phyloP scores from a whole-genome alignment of 352 stramenopile genomes.

The Globisporangium canariense region DNA sequence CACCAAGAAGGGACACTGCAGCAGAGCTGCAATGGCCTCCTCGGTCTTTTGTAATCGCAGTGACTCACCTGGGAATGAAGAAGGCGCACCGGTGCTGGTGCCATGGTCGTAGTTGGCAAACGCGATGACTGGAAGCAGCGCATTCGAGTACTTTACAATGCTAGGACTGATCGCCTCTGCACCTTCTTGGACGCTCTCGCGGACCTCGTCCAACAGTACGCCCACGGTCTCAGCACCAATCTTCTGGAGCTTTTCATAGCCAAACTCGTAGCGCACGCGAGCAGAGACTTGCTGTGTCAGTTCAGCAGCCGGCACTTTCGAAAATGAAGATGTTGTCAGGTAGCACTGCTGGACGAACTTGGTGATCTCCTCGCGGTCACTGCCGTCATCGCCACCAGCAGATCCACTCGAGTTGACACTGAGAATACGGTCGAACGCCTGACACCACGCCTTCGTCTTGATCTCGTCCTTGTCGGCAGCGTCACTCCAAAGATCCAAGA shows the following conservation, averaged over 20 bases:
- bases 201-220: constrained; percentile 16
- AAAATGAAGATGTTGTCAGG: not conserved
- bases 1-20: constrained; percentile 56
- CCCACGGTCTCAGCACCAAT: constrained; percentile 5
- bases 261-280: constrained; percentile 14
- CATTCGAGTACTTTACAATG: constrained; percentile 41
- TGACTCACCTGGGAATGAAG: constrained; percentile 45
- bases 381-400: not conserved
- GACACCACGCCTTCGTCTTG: constrained; percentile 8
- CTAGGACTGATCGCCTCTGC: constrained; percentile 3
- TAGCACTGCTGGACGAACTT: constrained; percentile 18
- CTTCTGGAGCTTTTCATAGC: constrained; percentile 8
- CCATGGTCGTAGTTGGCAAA: constrained; percentile 1
- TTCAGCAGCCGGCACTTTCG: not conserved
- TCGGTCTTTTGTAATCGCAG: constrained; percentile 32
- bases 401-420: not conserved
- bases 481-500: constrained; percentile 17
- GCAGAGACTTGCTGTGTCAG: constrained; percentile 8
- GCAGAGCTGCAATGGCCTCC: constrained; percentile 44
- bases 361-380: constrained; percentile 4
- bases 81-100: not conserved
- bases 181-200: constrained; percentile 2
- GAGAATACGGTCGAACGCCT: constrained; percentile 7
- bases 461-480: not conserved
- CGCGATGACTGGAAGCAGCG: constrained; percentile 15